Base-by-base conservation (phyloP, 2,329 filamentous ascomycete genomes). In the Aspergillus sp. region DNA sequence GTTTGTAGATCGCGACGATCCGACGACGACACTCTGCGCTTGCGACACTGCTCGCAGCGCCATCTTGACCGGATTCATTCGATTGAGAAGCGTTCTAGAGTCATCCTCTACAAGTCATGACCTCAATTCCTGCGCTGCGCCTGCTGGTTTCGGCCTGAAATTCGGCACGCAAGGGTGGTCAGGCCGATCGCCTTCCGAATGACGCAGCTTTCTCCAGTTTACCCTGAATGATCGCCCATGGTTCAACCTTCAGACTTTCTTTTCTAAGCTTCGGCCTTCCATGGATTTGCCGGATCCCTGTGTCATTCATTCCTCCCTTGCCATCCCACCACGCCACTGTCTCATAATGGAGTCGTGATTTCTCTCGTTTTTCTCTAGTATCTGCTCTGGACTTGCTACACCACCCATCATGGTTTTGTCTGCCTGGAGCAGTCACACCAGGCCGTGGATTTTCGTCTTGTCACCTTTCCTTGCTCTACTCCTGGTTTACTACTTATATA, bases 341-440 rank as follows among this genome's bases (percentile, higher is more conserved):
- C 19, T 5, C 19, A 22, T 10, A 11, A 8, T 10, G 10, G 13
- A 27, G 13, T 8, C 5, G 22, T 6, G 11, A 11, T 24, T 13
- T 24, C 2, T 22, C 19, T 22, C 19, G 10, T 22, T 22, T 22
- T 5, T 6, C 4, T 25, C 12, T 25, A 12, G n/a, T 28, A 8
- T 16, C n/a, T 5, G 14, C 15, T 12, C n/a, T 15, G n/a, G 10
- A 10, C 11, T 11, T 28, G 10, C 16, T 14, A 26, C 14, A 4
- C 10, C 3, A 27, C 56, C 25, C 25, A 26, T 13, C 6, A 14
- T 26, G 10, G 10, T 12, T 26, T 14, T 26, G 13, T 26, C 25
- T 26, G 25, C 25, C 25, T 24, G 22, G 22, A 24, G 8, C 22
- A 26, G 12, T n/a, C 25, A 26, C 12, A 7, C 25, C 10, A 8